Percentiles rank a stretch among this genome's conserved stretches.
These are phyloP conservation scores for Moniliella sp. DNA, from an alignment of 1,284 basidiomycete genomes.

Conservation along the genomic window DNA sequence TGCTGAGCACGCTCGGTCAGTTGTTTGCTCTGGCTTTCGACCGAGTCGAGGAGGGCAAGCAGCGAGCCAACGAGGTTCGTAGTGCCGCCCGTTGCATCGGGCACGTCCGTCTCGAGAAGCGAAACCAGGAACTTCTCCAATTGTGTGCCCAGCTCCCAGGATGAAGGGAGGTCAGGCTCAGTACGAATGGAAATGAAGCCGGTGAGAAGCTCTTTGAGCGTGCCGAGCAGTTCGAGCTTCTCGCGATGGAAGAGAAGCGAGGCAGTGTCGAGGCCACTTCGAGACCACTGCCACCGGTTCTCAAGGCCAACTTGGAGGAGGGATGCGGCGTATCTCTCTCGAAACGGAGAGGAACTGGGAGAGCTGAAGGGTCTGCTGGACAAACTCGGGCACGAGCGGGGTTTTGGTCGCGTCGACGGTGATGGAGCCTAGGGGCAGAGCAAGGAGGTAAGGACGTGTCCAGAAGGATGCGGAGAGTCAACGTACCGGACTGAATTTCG, in stretches of 20 bases:
- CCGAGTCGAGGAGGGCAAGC: constrained; percentile 13
- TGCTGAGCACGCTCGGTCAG: not conserved
- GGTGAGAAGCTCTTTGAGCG: constrained; percentile 16
- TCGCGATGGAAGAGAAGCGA: constrained; percentile 26
- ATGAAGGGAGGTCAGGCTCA: not conserved
- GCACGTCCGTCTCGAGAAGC: not conserved
- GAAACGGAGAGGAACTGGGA: constrained; percentile 20
- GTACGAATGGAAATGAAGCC: constrained; percentile 1
- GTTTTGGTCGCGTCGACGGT: constrained; percentile 17
- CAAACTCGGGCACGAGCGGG: constrained; percentile 24
- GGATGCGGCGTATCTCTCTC: constrained; percentile 26
- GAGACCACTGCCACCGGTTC: constrained; percentile 17
- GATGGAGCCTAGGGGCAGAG: constrained; percentile 10
- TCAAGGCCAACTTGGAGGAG: constrained; percentile 26
- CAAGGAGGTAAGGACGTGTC: too few relatives aligned
- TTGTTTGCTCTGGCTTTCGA: constrained; percentile 1
- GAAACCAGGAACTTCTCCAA: constrained; percentile 1
- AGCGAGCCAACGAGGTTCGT: constrained; percentile 9
- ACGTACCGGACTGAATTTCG: constrained; percentile 23
- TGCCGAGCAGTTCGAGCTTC: constrained; percentile 19
- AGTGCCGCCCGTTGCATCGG: not conserved
- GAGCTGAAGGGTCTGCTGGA: constrained; percentile 21
- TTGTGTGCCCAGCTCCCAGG: constrained; percentile 1
- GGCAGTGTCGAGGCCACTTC: constrained; percentile 21
- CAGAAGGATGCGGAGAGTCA: not conserved